phyloP scores from a whole-genome alignment of 2,329 filamentous ascomycete genomes.

The Pseudogymnoascus sp. region DNA sequence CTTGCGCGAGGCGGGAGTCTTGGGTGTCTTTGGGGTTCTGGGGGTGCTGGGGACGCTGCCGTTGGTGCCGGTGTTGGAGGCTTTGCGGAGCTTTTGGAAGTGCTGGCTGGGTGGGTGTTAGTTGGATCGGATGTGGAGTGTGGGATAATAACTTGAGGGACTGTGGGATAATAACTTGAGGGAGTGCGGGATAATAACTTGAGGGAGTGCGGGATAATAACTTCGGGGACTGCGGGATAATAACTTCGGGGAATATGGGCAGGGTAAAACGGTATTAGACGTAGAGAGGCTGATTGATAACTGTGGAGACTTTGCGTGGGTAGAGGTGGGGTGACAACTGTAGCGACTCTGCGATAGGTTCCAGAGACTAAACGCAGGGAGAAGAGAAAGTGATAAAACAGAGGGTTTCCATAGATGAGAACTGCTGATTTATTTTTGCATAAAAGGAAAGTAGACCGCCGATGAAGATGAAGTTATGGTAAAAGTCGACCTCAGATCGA shows the following conservation, averaged over 20 bases:
- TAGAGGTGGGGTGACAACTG: too few relatives aligned
- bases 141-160: neutral
- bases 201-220: neutral
- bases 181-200: neutral
- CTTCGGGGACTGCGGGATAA: neutral
- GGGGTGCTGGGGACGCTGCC: neutral
- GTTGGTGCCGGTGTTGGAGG: neutral
- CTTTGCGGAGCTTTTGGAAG: slow-evolving; percentile 25
- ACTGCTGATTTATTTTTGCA: neutral
- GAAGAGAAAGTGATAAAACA: neutral
- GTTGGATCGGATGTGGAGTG: neutral
- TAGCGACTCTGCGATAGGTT: neutral
- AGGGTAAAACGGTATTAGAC: neutral
- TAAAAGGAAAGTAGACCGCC: neutral
- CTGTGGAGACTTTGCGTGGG: neutral
- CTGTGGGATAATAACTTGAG: neutral
- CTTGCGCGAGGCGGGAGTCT: neutral
- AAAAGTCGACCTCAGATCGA: neutral
- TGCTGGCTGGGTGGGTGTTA: slow-evolving; percentile 21
- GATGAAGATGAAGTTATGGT: neutral
- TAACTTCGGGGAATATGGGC: neutral
- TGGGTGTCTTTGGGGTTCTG: slow-evolving; percentile 3
- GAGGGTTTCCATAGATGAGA: neutral
- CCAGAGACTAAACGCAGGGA: neutral
- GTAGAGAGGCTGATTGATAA: neutral